Percentiles rank a stretch among this genome's conserved stretches.
Conservation (phyloP, 2,329 filamentous ascomycete genomes). For the Fusarium nematophilum region DNA sequence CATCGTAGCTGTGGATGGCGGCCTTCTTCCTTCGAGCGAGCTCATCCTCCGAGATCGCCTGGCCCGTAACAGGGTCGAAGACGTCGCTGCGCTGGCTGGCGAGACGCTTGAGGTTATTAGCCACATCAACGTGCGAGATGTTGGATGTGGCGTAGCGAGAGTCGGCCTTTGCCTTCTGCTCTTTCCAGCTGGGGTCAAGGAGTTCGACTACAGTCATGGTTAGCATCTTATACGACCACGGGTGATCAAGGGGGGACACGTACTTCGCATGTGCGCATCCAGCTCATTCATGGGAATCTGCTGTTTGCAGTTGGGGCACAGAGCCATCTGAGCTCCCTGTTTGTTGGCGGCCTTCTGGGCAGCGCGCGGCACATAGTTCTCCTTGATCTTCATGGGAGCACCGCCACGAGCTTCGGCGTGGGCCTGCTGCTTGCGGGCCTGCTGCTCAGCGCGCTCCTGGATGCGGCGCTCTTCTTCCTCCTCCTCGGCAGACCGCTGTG, state of each 20-base stretch:
- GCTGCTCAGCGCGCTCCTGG: constrained; percentile 70
- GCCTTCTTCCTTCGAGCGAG: constrained; percentile 80
- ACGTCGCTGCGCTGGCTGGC: constrained; percentile 89
- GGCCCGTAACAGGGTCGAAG: constrained; percentile 79
- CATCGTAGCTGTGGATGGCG: constrained; percentile 73
- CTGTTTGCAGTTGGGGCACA: constrained; percentile 95
- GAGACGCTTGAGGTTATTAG: constrained; percentile 94
- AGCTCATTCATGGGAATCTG: constrained; percentile 88
- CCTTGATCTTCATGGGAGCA: constrained; percentile 86
- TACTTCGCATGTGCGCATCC: constrained; percentile 91
- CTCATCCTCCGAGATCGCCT: constrained; percentile 78
- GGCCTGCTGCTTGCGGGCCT: constrained; percentile 76
- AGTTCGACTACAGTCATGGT: constrained; percentile 78
- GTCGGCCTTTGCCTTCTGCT: constrained; percentile 91
- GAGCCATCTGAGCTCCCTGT: constrained; percentile 72
- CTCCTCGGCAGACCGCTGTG: constrained; percentile 58
- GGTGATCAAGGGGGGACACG: constrained; percentile 40
- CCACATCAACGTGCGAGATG: constrained; percentile 85
- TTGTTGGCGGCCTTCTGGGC: constrained; percentile 77
- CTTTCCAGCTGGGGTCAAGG: constrained; percentile 93
- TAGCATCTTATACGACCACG: constrained; percentile 42
- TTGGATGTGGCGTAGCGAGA: constrained; percentile 88
- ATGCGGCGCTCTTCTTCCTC: constrained; percentile 73
- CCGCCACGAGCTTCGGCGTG: constrained; percentile 80
- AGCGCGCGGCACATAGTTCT: constrained; percentile 90